Conservation (phyloP, 179 eudicot species). For the Nepenthes alata region DNA sequence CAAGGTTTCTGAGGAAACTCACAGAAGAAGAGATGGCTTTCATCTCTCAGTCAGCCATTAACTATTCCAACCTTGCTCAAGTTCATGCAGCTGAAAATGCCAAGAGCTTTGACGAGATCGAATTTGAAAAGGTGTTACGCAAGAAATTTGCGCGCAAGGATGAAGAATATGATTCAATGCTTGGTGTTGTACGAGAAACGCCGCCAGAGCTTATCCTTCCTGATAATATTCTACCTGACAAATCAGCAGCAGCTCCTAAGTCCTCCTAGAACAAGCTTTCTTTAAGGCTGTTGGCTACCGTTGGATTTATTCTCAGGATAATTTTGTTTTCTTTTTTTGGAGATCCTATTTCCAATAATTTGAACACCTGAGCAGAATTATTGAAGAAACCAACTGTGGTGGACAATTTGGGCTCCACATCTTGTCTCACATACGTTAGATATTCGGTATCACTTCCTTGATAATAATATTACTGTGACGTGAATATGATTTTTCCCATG, state of each 20-base stretch:
- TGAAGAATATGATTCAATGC: constrained; percentile 57
- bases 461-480: too few species aligned
- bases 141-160: constrained; percentile 56
- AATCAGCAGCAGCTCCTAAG: constrained; percentile 26
- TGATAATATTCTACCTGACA: constrained; percentile 22
- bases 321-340: background rate
- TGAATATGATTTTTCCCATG: too few species aligned
- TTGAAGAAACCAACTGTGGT: background rate
- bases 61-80: constrained; percentile 56
- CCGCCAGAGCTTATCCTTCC: constrained; percentile 43
- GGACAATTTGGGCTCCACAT: background rate
- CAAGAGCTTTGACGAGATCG: constrained; percentile 57
- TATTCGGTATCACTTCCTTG: too few species aligned
- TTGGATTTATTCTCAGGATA: background rate
- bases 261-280: constrained; percentile 9
- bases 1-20: constrained; percentile 71
- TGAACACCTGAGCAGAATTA: background rate
- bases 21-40: constrained; percentile 75
- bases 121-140: constrained; percentile 54
- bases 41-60: constrained; percentile 65
- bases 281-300: background rate
- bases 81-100: constrained; percentile 75
- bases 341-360: too few species aligned
- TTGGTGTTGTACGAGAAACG: constrained; percentile 43
- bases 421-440: too few species aligned